These are phyloP conservation scores for Biscogniauxia marginata DNA, from an alignment of 2,329 filamentous ascomycete species.

Conservation along the genomic window DNA sequence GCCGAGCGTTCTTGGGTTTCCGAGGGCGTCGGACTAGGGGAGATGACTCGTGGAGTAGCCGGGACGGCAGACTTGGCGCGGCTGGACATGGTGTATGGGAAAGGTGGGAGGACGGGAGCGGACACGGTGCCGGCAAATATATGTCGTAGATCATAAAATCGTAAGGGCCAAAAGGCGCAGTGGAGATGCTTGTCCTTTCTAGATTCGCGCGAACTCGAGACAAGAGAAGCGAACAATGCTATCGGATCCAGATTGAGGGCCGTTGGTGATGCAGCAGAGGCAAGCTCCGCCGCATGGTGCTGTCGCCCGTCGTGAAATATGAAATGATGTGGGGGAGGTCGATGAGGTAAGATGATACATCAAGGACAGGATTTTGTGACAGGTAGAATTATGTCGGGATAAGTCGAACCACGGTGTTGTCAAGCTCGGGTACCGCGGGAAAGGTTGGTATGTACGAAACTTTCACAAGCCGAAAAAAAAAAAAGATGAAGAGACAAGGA, in stretches of 20 bases:
- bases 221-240: constrained; percentile 39
- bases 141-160: constrained; percentile 46
- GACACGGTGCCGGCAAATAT: constrained; percentile 56
- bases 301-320: not conserved
- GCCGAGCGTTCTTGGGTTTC: constrained; percentile 53
- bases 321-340: not conserved
- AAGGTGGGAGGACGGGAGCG: constrained; percentile 58
- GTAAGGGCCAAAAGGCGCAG: constrained; percentile 47
- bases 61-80: constrained; percentile 60
- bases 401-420: too few relatives aligned
- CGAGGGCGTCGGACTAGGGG: constrained; percentile 76
- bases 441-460: not conserved
- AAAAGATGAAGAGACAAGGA: not conserved
- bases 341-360: not conserved
- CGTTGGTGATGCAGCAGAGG: constrained; percentile 53
- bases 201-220: constrained; percentile 37
- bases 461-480: not conserved
- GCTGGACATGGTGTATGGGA: constrained; percentile 53
- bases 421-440: not conserved
- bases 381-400: too few relatives aligned
- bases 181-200: constrained; percentile 53
- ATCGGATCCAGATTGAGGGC: constrained; percentile 58
- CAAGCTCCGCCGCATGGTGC: constrained; percentile 56
- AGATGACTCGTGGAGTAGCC: constrained; percentile 82
- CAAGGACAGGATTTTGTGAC: not conserved